Conservation (phyloP, 306 rosid species). For the Spatholobus suberectus region DNA sequence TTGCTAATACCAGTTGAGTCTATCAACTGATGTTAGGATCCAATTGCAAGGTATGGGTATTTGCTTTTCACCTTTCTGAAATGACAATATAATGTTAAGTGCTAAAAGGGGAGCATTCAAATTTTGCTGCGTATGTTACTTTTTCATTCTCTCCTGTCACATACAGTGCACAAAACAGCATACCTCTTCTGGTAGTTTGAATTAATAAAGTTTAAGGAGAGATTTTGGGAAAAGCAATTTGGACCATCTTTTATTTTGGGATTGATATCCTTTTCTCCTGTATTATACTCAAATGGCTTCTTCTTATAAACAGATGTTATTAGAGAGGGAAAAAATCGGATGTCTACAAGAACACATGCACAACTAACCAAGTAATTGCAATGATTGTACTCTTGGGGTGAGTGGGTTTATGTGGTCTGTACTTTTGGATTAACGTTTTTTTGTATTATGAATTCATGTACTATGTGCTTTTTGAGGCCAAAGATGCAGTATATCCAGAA, state of each 20-base stretch:
- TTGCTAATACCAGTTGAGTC: neutral
- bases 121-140: neutral
- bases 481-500: constrained; percentile 72
- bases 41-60: too few relatives aligned
- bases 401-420: constrained; percentile 33
- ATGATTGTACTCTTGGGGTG: constrained; percentile 89
- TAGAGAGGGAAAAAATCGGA: constrained; percentile 64
- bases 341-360: constrained; percentile 70
- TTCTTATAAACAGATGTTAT: constrained; percentile 58
- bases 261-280: neutral
- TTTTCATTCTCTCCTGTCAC: neutral
- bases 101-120: constrained; percentile 18
- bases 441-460: constrained; percentile 8
- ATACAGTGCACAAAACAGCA: neutral
- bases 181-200: constrained; percentile 28
- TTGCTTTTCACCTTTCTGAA: neutral
- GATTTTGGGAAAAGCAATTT: neutral
- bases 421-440: constrained; percentile 20
- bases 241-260: neutral
- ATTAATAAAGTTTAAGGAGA: constrained; percentile 11
- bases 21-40: neutral
- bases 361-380: constrained; percentile 83
- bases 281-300: constrained; percentile 30
- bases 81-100: neutral
- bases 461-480: constrained; percentile 59